phyloP scores from a whole-genome alignment of 2,329 filamentous ascomycete genomes.

The Mariannaea sp. region DNA sequence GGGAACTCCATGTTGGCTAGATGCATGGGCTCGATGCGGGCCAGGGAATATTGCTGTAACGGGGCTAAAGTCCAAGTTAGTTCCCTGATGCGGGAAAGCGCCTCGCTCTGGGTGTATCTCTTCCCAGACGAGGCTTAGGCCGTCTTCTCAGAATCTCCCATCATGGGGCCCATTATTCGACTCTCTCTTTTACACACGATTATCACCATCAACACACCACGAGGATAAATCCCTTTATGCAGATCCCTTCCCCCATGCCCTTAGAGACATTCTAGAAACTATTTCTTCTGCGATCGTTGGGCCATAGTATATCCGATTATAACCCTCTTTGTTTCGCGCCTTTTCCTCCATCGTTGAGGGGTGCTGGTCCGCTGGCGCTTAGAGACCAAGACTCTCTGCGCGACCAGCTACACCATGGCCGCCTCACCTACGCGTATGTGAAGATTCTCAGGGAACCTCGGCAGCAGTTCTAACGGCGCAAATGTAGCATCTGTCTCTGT shows the following conservation, averaged over 20 bases:
- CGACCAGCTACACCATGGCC: conserved; percentile 33
- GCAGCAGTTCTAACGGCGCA: conserved; percentile 21
- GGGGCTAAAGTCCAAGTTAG: not conserved
- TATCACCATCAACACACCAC: conserved; percentile 23
- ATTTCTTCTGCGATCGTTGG: conserved; percentile 22
- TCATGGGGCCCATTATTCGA: conserved; percentile 28
- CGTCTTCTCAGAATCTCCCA: conserved; percentile 6
- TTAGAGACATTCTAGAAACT: conserved; percentile 17
- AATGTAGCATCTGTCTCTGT: conserved; percentile 18
- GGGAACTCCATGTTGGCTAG: conserved; percentile 4
- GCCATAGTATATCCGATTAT: conserved; percentile 1
- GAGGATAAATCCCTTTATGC: conserved; percentile 1
- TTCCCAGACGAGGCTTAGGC: not conserved
- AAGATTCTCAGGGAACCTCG: conserved; percentile 7
- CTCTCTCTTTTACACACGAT: conserved; percentile 32
- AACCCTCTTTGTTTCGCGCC: conserved; percentile 5
- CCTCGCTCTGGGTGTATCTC: not conserved
- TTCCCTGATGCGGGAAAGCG: not conserved
- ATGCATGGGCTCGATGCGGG: not conserved
- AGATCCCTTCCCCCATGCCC: conserved; percentile 6
- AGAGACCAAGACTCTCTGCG: conserved; percentile 26
- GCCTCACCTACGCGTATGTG: conserved; percentile 35
- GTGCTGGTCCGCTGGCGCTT: conserved; percentile 26
- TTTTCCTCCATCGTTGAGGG: conserved; percentile 13
- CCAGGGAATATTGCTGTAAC: not conserved